A percentile compares a stretch with the other conserved stretches of the same genome.
phyloP scores from a whole-genome alignment of 768 basidiomycete species.

The Mycena sanguinolenta region DNA sequence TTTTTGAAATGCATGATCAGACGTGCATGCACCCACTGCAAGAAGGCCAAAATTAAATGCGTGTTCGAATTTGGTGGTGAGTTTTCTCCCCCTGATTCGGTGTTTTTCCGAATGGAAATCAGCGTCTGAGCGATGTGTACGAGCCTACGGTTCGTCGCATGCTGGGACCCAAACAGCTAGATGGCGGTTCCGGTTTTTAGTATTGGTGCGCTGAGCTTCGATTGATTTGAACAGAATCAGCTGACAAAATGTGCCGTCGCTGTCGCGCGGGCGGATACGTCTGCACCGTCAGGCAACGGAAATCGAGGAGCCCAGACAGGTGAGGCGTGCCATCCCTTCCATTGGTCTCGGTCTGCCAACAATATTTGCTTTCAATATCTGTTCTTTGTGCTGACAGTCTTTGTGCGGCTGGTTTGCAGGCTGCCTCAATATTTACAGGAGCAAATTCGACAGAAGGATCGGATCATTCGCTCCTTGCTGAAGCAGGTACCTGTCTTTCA shows the following conservation, averaged over 20 bases:
- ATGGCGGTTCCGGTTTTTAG: too few species aligned
- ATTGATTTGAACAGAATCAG: neutral
- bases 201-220: neutral
- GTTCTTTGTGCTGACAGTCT: too few species aligned
- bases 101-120: too few species aligned
- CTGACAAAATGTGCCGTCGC: constrained; percentile 80
- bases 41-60: constrained; percentile 94
- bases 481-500: constrained; percentile 80
- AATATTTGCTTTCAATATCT: too few species aligned
- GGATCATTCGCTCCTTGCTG: constrained; percentile 86
- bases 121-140: too few species aligned
- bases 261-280: constrained; percentile 80
- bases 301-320: constrained; percentile 85
- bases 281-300: constrained; percentile 88
- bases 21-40: constrained; percentile 90
- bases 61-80: constrained; percentile 62
- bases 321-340: constrained; percentile 62
- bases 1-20: too few species aligned
- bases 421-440: constrained; percentile 81
- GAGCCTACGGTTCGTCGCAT: too few species aligned
- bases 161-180: too few species aligned
- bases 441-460: constrained; percentile 89
- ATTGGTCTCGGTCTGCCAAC: too few species aligned
- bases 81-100: neutral
- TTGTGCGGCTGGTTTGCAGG: too few species aligned